phyloP scores from a whole-genome alignment of 352 stramenopile species.

The Pythium folliculosum region DNA sequence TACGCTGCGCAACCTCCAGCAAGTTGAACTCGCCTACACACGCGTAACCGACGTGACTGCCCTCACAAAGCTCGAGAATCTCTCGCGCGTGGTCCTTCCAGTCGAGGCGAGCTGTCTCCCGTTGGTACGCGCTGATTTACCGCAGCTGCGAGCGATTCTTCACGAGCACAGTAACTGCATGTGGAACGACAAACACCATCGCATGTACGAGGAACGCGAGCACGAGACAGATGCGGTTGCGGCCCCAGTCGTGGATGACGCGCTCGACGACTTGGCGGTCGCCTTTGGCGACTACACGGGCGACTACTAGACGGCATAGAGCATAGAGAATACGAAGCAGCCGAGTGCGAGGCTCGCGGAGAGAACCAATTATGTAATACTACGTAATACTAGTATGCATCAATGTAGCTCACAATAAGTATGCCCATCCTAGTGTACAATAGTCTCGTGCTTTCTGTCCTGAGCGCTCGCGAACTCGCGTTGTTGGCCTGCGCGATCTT shows the following conservation, averaged over 20 bases:
- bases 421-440: too few species aligned
- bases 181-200: constrained; percentile 14
- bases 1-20: background rate
- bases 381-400: too few species aligned
- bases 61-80: constrained; percentile 5
- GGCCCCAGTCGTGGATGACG: background rate
- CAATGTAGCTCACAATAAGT: too few species aligned
- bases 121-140: constrained; percentile 7
- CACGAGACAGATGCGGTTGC: background rate
- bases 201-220: background rate
- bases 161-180: constrained; percentile 22
- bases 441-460: too few species aligned
- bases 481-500: too few species aligned
- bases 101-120: constrained; percentile 16
- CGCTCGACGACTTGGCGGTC: constrained; percentile 10
- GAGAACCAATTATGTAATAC: too few species aligned
- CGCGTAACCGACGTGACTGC: constrained; percentile 9
- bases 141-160: constrained; percentile 14
- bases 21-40: constrained; percentile 16
- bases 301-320: constrained; percentile 10
- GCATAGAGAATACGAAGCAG: background rate
- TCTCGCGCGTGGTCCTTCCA: constrained; percentile 11
- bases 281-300: constrained; percentile 23
- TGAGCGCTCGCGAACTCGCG: too few species aligned
- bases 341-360: too few species aligned